Evolutionary conservation across 2,329 filamentous ascomycete genomes (phyloP), one percentile per base, ranked within the genome.

Genomic region (Epichloe scottii): DNA sequence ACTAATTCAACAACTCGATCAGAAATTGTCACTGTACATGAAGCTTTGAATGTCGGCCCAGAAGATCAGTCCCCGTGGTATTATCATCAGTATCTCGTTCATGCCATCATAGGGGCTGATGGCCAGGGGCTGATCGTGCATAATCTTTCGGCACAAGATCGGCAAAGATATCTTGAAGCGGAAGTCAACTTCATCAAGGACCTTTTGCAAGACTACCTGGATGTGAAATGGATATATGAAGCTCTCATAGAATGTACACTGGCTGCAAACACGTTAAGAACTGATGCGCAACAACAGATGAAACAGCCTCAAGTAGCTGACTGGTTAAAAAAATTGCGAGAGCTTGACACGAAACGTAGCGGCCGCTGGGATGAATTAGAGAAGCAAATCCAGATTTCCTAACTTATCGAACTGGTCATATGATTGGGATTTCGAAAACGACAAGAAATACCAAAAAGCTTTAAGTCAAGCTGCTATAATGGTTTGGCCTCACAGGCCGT

Each of bases 21-120:
- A 76, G 93, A 98, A 69, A 74, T 97, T 48, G 74, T 78, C 26
- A 71, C 87, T 42, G 83, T 95, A 26, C 82, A 85, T 51, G 78
- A 84, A 51, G 90, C 86, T 0, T 74, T 97, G 46, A 93, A 89
- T 53, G 87, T 88, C 38, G 90, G 94, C 52, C 89, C 91, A 0
- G 89, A 95, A 58, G 91, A 97, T 63, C 91, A 97, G 63, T 95
- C 89, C 17, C 75, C 96, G 5, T 98, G 93, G 90, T 95, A 94
- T 67, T 97, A 98, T 63, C 89, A 97, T 65, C 86, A 93, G 59
- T 95, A 85, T 61, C 72, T 96, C 52, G 81, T 96, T 70, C 78
- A 82, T 53, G 85, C 83, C 61, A 71, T 86, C 59, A 71, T 76
- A 49, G 74, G 72, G 60, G 70, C 68, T 46, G 70, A 45, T 26